Conservation (phyloP, 768 basidiomycete species). For the Dioszegia crocea region DNA sequence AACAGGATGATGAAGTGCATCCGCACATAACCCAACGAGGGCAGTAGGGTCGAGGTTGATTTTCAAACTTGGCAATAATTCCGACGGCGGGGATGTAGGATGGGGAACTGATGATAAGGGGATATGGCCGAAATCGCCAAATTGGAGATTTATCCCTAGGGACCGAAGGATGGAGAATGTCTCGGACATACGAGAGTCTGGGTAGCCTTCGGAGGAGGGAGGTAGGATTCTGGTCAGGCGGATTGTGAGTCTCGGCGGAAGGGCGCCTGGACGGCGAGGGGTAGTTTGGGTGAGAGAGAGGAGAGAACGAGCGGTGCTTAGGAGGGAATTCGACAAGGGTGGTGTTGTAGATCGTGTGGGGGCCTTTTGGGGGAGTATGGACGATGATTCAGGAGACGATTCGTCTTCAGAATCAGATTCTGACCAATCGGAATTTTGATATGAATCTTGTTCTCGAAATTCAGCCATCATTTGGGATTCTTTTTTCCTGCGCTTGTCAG, state of each 20-base stretch:
- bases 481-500: slow-evolving; percentile 58
- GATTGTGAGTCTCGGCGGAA: slow-evolving; percentile 52
- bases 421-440: slow-evolving; percentile 60
- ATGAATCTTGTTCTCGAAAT: slow-evolving; percentile 79
- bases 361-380: slow-evolving; percentile 42
- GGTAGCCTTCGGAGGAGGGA: slow-evolving; percentile 26
- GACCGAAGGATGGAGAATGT: slow-evolving; percentile 59
- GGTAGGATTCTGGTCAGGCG: slow-evolving; percentile 66
- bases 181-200: slow-evolving; percentile 57
- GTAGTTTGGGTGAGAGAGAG: slow-evolving; percentile 63
- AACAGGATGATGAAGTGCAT: slow-evolving; percentile 69
- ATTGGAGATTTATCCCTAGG: slow-evolving; percentile 65
- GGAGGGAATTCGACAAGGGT: slow-evolving; percentile 64
- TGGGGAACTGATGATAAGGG: slow-evolving; percentile 4
- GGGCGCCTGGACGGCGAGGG: slow-evolving; percentile 52
- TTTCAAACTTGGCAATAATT: slow-evolving; percentile 55
- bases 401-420: slow-evolving; percentile 17
- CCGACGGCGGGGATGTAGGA: neutral
- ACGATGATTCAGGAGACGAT: slow-evolving; percentile 21
- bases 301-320: slow-evolving; percentile 65
- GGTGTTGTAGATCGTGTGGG: neutral
- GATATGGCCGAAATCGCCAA: slow-evolving; percentile 53
- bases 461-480: slow-evolving; percentile 71
- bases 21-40: slow-evolving; percentile 76
- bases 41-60: slow-evolving; percentile 81